These are phyloP conservation scores for Spinellus fusiger DNA, from an alignment of 192 early-diverging fungal species.

Conservation along the genomic window DNA sequence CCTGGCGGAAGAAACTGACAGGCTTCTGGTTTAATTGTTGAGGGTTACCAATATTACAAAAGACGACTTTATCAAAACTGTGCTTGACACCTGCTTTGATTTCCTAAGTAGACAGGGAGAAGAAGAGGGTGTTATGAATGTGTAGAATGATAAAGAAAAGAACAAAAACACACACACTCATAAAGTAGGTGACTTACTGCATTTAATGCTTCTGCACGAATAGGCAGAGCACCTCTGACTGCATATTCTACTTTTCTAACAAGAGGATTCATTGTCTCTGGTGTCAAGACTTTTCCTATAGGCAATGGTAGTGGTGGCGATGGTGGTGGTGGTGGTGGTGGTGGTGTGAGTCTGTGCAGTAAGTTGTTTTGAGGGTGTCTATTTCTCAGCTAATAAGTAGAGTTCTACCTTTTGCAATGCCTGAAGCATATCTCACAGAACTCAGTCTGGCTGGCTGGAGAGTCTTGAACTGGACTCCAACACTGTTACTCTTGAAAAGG, in stretches of 20 bases:
- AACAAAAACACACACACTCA: neutral
- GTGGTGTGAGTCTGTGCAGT: neutral
- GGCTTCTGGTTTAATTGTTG: conserved; percentile 87
- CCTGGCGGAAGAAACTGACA: conserved; percentile 96
- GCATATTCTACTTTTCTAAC: conserved; percentile 85
- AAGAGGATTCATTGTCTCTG: conserved; percentile 66
- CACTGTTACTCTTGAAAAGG: no score
- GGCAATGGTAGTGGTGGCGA: neutral
- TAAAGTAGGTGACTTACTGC: conserved; percentile 32
- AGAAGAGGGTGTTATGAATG: no score
- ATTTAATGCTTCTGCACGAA: conserved; percentile 81
- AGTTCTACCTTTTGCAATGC: neutral
- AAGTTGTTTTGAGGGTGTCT: neutral
- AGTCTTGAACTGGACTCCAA: no score
- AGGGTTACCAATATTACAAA: conserved; percentile 92
- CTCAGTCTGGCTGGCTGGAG: neutral
- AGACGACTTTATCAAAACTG: conserved; percentile 64
- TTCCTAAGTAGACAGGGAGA: no score
- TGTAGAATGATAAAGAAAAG: neutral
- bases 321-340: neutral
- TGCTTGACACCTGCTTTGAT: conserved; percentile 42
- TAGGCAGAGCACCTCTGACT: conserved; percentile 91
- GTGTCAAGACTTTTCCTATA: conserved; percentile 57
- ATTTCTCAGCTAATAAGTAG: neutral
- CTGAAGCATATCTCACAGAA: neutral